Conservation (phyloP, 2,329 filamentous ascomycete species). For the Conoideocrella luteorostrata region DNA sequence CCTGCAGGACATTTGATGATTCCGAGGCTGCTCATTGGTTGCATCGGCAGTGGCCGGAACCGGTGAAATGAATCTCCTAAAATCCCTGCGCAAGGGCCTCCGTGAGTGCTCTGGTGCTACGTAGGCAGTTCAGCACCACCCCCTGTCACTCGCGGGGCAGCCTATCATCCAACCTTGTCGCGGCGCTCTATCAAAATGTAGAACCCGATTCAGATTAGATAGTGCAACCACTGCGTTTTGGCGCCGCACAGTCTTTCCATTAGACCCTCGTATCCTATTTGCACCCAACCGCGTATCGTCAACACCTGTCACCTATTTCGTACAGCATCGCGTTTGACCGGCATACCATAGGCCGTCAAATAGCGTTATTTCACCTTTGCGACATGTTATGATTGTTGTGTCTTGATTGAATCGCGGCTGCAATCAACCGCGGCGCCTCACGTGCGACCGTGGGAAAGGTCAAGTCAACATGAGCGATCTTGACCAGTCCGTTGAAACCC, state of each 20-base stretch:
- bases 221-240: no score
- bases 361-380: not conserved
- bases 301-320: not conserved
- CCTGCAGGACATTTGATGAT: conserved; percentile 8
- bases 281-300: no score
- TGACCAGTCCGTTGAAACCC: conserved; percentile 60
- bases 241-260: no score
- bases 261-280: no score
- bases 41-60: conserved; percentile 2
- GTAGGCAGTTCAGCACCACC: no score
- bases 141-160: no score
- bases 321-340: not conserved
- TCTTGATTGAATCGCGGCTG: conserved; percentile 9
- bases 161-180: no score
- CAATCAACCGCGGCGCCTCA: conserved; percentile 13
- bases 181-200: no score
- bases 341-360: not conserved
- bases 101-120: no score
- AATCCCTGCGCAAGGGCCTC: no score
- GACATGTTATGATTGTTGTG: conserved; percentile 21
- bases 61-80: conserved; percentile 13
- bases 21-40: conserved; percentile 13
- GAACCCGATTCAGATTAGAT: no score
- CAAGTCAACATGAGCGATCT: conserved; percentile 73
- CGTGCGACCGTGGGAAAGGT: conserved; percentile 5